A percentile compares a stretch with the other conserved stretches of the same genome.
phyloP scores from a whole-genome alignment of 2,329 filamentous ascomycete genomes.

The Cladophialophora bantiana region DNA sequence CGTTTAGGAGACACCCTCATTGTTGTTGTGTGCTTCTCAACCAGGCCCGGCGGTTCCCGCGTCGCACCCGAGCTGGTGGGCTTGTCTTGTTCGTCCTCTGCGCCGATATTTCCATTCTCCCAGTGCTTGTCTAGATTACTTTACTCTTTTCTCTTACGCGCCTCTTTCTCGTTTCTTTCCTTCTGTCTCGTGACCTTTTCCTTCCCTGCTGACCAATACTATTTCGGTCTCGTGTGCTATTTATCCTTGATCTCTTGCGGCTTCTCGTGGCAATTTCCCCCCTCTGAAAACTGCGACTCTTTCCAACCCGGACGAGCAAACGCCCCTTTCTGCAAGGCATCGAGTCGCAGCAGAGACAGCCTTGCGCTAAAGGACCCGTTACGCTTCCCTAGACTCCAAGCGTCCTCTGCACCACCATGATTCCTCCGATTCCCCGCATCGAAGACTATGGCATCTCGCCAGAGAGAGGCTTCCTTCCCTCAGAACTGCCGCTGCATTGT shows the following conservation, averaged over 20 bases:
- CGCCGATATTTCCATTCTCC: slow-evolving; percentile 20
- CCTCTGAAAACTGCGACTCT: neutral
- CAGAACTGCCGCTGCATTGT: slow-evolving; percentile 76
- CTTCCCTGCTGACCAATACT: slow-evolving; percentile 26
- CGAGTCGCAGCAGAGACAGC: neutral
- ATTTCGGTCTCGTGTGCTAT: slow-evolving; percentile 8
- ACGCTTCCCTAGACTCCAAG: neutral
- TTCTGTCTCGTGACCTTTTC: slow-evolving; percentile 23
- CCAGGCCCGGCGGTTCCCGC: slow-evolving; percentile 13
- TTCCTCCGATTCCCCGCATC: slow-evolving; percentile 58
- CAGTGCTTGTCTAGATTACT: slow-evolving; percentile 22
- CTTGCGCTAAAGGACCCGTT: neutral
- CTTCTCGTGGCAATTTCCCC: slow-evolving; percentile 4
- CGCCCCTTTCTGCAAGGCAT: neutral
- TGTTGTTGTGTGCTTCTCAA: neutral
- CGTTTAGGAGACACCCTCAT: neutral
- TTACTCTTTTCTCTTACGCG: slow-evolving; percentile 29
- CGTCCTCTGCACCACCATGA: slow-evolving; percentile 47
- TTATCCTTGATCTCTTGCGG: slow-evolving; percentile 16
- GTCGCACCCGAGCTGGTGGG: slow-evolving; percentile 6
- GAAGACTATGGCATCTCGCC: slow-evolving; percentile 74
- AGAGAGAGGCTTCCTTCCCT: slow-evolving; percentile 84
- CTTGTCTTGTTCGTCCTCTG: slow-evolving; percentile 3
- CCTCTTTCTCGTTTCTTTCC: slow-evolving; percentile 13
- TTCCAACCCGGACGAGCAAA: neutral